Evolutionary conservation across 257 asterid genomes (phyloP).

Genomic region (Gardenia jasminoides): DNA sequence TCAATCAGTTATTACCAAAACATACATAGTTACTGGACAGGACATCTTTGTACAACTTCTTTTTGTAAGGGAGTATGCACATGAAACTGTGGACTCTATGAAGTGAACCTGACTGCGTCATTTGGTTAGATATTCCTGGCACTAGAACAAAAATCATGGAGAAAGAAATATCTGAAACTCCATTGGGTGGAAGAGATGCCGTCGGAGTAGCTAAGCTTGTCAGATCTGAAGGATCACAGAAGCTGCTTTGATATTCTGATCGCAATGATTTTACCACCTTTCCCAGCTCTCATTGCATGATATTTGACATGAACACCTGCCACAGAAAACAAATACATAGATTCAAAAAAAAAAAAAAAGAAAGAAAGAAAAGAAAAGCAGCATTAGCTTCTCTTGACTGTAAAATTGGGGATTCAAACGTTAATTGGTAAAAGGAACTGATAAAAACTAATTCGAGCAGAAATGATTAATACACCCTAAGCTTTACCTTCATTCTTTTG

Average conservation of each 20-base stretch:
- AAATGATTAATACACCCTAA: slow-evolving; percentile 2
- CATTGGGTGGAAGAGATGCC: background rate
- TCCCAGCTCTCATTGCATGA: slow-evolving; percentile 81
- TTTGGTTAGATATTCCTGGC: background rate
- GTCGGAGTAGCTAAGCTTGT: background rate
- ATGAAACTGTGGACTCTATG: background rate
- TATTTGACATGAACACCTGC: slow-evolving; percentile 78
- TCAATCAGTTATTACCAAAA: background rate
- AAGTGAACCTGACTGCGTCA: background rate
- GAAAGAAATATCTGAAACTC: background rate
- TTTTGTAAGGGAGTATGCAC: background rate
- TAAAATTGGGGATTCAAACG: background rate
- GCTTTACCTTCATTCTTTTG: slow-evolving; percentile 84
- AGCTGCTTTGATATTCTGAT: slow-evolving; percentile 90
- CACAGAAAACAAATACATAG: background rate
- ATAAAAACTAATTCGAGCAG: background rate
- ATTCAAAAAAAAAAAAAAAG: too few relatives aligned
- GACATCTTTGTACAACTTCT: background rate
- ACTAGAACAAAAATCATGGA: background rate
- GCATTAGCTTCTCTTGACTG: background rate
- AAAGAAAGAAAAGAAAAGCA: background rate
- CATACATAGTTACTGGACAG: background rate
- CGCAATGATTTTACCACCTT: slow-evolving; percentile 73
- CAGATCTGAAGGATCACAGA: slow-evolving; percentile 30
- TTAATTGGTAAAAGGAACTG: background rate